Evolutionary conservation across 441 rosid genomes (phyloP).

Genomic region (Populus tomentosa): DNA sequence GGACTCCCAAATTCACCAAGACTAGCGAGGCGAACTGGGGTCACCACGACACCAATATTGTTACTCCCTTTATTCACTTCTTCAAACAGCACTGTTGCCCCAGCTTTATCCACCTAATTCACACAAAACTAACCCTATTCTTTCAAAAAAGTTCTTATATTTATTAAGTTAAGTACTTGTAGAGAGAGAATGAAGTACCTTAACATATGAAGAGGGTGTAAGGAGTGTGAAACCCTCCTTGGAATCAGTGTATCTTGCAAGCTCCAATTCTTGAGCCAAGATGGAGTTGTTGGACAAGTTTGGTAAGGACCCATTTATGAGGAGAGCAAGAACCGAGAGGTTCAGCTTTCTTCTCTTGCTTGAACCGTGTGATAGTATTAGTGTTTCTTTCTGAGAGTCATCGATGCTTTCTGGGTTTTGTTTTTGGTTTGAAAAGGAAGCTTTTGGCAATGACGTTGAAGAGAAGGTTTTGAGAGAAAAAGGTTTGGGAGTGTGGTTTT

Average conservation of each 20-base stretch:
- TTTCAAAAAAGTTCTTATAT: neutral
- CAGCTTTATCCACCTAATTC: conserved; percentile 72
- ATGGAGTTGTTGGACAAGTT: conserved; percentile 21
- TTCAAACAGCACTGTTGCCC: conserved; percentile 79
- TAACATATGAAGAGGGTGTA: conserved; percentile 62
- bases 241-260: conserved; percentile 60
- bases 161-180: neutral
- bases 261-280: conserved; percentile 33
- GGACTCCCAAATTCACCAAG: conserved; percentile 80
- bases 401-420: neutral
- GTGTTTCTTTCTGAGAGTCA: neutral
- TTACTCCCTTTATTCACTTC: conserved; percentile 56
- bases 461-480: neutral
- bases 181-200: conserved; percentile 40
- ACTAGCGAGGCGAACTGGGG: conserved; percentile 70
- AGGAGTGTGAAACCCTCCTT: conserved; percentile 71
- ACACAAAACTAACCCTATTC: neutral
- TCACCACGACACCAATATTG: conserved; percentile 79
- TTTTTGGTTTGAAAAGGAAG: conserved; percentile 10
- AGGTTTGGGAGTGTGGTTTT: neutral
- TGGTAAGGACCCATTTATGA: conserved; percentile 39
- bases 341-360: conserved; percentile 49
- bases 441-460: conserved; percentile 10
- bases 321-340: conserved; percentile 43
- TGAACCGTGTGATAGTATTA: conserved; percentile 13